phyloP scores from a whole-genome alignment of 176 grass and related monocot species.

The Musa schizocarpa region DNA sequence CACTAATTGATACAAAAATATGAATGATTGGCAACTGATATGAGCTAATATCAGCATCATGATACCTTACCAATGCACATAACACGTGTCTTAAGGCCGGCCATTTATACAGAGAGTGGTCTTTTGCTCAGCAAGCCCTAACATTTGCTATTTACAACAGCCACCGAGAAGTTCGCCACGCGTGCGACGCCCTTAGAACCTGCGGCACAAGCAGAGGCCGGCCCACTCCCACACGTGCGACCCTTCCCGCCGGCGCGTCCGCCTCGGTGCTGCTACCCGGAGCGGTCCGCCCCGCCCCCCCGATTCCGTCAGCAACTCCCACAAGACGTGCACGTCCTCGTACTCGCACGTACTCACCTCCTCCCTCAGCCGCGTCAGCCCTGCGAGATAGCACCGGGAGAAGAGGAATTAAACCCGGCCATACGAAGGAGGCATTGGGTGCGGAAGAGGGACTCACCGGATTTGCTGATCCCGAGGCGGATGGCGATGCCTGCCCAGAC shows the following conservation, averaged over 20 bases:
- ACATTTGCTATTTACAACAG: background rate
- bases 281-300: slow-evolving; percentile 16
- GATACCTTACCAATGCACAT: no score
- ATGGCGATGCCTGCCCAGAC: slow-evolving; percentile 70
- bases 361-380: slow-evolving; percentile 73
- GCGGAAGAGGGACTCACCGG: slow-evolving; percentile 35
- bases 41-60: no score
- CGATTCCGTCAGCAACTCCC: slow-evolving; percentile 73
- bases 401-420: slow-evolving; percentile 2
- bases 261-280: slow-evolving; percentile 14
- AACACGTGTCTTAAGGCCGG: no score
- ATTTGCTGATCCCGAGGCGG: slow-evolving; percentile 71
- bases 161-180: background rate
- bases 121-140: background rate
- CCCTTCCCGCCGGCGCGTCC: background rate
- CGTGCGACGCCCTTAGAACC: slow-evolving; percentile 33
- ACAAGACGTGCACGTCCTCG: slow-evolving; percentile 96
- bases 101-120: no score
- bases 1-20: no score
- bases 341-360: slow-evolving; percentile 99
- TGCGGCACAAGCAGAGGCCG: slow-evolving; percentile 42
- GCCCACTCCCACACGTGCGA: slow-evolving; percentile 27
- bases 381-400: slow-evolving; percentile 25
- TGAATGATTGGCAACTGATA: no score
- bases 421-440: background rate